Conservation (phyloP, 495 filamentous ascomycete genomes). For the Parmelia sp. region DNA sequence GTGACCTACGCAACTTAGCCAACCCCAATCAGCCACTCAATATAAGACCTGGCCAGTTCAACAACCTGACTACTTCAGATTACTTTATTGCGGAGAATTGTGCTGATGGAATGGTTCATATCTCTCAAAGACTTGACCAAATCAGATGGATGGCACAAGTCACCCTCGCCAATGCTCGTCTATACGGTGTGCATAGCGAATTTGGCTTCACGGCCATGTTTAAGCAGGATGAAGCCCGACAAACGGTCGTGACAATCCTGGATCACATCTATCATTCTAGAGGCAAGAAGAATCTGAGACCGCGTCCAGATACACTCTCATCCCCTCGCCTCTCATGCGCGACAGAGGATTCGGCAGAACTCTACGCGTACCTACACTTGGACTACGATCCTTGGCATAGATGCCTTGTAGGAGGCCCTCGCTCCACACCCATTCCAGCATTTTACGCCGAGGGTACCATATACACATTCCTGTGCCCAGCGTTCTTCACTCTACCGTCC, state of each 20-base stretch:
- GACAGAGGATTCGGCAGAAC: not conserved
- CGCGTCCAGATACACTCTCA: not conserved
- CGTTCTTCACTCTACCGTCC: not conserved
- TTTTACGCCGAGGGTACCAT: conserved; percentile 11
- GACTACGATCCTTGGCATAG: conserved; percentile 13
- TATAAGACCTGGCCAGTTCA: not conserved
- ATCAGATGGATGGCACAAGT: not conserved
- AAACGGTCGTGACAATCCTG: not conserved
- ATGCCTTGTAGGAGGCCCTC: not conserved
- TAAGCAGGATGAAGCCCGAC: not conserved
- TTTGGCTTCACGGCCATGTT: conserved; percentile 9
- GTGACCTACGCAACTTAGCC: not conserved
- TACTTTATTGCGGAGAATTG: conserved; percentile 5
- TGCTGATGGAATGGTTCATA: not conserved
- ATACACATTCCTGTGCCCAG: conserved; percentile 9
- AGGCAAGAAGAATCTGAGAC: conserved; percentile 1
- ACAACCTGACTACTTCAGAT: not conserved
- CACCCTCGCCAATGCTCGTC: not conserved
- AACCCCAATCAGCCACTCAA: not conserved
- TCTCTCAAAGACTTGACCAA: not conserved
- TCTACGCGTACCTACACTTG: not conserved
- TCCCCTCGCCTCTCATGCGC: conserved; percentile 2
- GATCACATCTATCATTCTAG: not conserved
- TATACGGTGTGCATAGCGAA: not conserved
- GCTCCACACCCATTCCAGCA: not conserved